These are phyloP conservation scores for Cladophialophora chaetospira DNA, from an alignment of 2,329 filamentous ascomycete species.

Conservation along the genomic window DNA sequence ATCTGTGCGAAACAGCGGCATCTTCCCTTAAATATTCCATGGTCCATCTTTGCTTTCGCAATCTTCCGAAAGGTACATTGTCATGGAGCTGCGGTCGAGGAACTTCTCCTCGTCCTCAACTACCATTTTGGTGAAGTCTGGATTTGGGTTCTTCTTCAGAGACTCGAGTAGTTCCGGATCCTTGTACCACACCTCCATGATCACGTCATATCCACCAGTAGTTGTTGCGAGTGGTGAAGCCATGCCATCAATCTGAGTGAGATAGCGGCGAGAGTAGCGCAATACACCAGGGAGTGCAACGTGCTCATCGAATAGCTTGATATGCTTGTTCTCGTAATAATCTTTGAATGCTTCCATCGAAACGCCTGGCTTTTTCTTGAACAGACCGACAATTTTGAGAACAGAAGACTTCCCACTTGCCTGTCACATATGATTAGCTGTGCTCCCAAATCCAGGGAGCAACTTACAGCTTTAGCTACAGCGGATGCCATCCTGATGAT, in stretches of 20 bases:
- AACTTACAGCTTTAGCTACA: conserved; percentile 14
- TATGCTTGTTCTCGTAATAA: conserved; percentile 20
- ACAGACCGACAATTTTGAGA: conserved; percentile 16
- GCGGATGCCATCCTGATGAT: not conserved
- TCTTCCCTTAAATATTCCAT: conserved; percentile 14
- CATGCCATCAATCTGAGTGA: conserved; percentile 20
- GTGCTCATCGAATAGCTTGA: conserved; percentile 14
- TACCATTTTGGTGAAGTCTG: conserved; percentile 16
- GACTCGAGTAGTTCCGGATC: conserved; percentile 18
- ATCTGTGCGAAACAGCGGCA: no score
- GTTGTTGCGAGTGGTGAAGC: conserved; percentile 16
- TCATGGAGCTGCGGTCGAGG: conserved; percentile 14
- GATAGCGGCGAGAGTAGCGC: conserved; percentile 19
- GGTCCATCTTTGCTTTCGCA: conserved; percentile 14
- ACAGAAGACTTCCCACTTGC: conserved; percentile 10
- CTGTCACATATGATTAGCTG: not conserved
- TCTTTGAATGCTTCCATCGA: conserved; percentile 16
- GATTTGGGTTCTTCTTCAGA: conserved; percentile 10
- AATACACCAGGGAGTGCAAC: conserved; percentile 17
- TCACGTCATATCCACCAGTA: conserved; percentile 17
- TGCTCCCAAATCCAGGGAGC: not conserved
- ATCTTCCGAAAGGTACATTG: conserved; percentile 18
- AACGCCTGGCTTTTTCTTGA: conserved; percentile 18
- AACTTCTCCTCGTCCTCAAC: conserved; percentile 20
- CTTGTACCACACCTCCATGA: conserved; percentile 23